Percentiles rank a stretch among this genome's conserved stretches.
phyloP scores from a whole-genome alignment of 2,329 filamentous ascomycete species.

The Fusarium xylarioides region DNA sequence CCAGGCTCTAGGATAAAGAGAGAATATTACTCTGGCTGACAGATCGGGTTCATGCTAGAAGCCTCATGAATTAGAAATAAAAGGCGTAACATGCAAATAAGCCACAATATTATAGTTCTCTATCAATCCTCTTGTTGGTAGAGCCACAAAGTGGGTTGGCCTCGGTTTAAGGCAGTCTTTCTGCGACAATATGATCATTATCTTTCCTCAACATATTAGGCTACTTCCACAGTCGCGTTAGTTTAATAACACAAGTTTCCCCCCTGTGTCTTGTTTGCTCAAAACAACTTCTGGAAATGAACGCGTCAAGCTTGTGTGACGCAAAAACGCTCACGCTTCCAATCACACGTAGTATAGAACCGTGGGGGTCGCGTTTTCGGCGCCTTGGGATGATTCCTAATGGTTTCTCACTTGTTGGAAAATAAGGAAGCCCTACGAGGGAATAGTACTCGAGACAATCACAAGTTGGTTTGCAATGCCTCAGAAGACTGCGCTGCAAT shows the following conservation, averaged over 20 bases:
- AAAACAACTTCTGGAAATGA: neutral
- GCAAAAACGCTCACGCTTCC: neutral
- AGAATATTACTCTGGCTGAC: no score
- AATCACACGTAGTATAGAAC: neutral
- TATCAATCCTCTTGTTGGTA: no score
- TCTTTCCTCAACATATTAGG: neutral
- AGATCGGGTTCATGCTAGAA: no score
- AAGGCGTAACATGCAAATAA: no score
- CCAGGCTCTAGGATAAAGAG: no score
- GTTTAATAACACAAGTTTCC: neutral
- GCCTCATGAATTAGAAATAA: no score
- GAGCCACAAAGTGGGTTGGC: no score
- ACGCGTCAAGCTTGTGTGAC: neutral
- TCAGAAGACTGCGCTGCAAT: neutral
- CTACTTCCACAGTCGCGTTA: neutral
- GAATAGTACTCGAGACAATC: neutral
- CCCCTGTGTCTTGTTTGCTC: neutral
- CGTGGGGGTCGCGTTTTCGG: fast-evolving
- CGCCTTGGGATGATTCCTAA: fast-evolving
- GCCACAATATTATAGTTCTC: no score
- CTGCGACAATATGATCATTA: neutral
- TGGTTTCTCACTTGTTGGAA: no score
- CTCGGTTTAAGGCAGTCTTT: neutral
- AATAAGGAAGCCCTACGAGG: neutral
- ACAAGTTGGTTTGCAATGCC: neutral